Conservation (phyloP, 345 rosid species). For the Pistacia atlantica region DNA sequence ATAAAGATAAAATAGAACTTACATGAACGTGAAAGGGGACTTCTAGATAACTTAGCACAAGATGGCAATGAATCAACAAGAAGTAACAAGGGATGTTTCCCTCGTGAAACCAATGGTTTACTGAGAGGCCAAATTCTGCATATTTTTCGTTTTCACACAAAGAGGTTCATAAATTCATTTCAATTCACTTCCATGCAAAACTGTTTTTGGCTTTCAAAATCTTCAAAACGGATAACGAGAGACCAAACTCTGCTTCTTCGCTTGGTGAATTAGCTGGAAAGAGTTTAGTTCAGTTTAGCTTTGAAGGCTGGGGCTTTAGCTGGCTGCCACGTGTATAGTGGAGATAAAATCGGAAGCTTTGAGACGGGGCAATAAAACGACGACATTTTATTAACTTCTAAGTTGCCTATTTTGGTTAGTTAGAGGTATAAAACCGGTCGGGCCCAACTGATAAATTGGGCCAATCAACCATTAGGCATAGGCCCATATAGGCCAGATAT, state of each 20-base stretch:
- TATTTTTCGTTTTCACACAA: conserved; percentile 8
- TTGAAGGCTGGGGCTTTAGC: background rate
- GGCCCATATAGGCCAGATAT: too few relatives aligned
- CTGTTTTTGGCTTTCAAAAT: background rate
- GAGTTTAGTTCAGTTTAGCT: background rate
- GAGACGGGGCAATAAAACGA: background rate
- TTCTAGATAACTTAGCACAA: conserved; percentile 39
- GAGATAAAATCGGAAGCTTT: conserved; percentile 14
- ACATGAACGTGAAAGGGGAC: conserved; percentile 46
- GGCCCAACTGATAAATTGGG: too few relatives aligned
- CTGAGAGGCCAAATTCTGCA: conserved; percentile 46
- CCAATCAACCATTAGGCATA: too few relatives aligned
- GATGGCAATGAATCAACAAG: conserved; percentile 56
- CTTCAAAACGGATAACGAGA: too few relatives aligned
- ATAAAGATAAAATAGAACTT: conserved; percentile 23
- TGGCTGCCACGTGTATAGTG: conserved; percentile 22
- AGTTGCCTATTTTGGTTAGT: too few relatives aligned
- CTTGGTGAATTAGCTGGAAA: background rate
- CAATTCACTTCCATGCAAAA: conserved; percentile 10
- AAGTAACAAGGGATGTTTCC: conserved; percentile 52
- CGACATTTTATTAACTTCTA: conserved; percentile 8
- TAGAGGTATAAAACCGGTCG: too few relatives aligned
- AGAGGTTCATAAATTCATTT: conserved; percentile 29
- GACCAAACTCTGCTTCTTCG: background rate
- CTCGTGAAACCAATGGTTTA: conserved; percentile 41